Conservation (phyloP, 768 basidiomycete species). For the Lyophyllum atratum region DNA sequence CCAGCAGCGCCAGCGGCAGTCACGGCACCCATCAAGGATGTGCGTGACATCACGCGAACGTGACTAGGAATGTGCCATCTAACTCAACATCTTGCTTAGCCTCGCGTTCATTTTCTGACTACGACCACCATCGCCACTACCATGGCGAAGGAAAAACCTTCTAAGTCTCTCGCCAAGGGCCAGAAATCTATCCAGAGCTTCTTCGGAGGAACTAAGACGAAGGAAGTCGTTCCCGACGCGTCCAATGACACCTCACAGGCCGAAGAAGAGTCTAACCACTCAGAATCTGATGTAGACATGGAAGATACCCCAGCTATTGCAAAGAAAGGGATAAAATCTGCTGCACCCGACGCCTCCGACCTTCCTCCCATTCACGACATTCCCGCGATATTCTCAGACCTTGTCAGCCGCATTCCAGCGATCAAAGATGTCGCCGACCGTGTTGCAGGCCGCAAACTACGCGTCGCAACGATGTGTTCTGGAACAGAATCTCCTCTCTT, state of each 20-base stretch:
- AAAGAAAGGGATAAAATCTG: conserved; percentile 40
- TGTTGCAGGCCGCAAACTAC: conserved; percentile 78
- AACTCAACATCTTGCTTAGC: too few relatives aligned
- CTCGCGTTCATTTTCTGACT: conserved; percentile 15
- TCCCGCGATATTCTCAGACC: conserved; percentile 74
- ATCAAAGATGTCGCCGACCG: conserved; percentile 68
- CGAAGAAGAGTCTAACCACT: conserved; percentile 32
- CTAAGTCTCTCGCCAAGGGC: conserved; percentile 38
- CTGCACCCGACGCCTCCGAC: conserved; percentile 58
- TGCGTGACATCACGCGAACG: conserved; percentile 24
- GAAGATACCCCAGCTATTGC: conserved; percentile 25
- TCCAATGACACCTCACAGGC: conserved; percentile 27
- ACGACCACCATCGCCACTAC: conserved; percentile 9
- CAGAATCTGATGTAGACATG: conserved; percentile 33
- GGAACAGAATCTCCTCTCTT: conserved; percentile 95
- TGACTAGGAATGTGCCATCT: too few relatives aligned
- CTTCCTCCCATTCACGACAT: conserved; percentile 78
- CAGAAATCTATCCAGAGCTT: conserved; percentile 60
- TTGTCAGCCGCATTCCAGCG: conserved; percentile 64
- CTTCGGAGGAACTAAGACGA: conserved; percentile 44
- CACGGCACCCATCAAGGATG: neutral
- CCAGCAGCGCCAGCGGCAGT: neutral
- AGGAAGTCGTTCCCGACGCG: conserved; percentile 33
- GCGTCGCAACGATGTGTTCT: conserved; percentile 97
- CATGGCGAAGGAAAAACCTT: conserved; percentile 52